phyloP scores from a whole-genome alignment of 139 green algal genomes.

The Spirogloea muscicola region DNA sequence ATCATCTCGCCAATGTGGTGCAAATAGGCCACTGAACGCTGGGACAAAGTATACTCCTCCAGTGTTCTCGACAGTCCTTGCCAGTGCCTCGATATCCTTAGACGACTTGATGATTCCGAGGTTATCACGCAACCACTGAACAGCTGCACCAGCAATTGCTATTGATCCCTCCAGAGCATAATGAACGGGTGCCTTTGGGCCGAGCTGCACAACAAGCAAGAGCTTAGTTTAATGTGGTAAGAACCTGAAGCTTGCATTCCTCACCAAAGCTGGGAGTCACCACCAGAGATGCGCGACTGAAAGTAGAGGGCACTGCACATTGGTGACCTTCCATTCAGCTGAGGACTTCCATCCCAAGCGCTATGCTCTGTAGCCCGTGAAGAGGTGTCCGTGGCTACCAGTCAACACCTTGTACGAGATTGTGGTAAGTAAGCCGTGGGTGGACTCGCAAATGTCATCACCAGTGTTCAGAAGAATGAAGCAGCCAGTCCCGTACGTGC shows the following conservation, averaged over 20 bases:
- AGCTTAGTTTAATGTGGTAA: too few species aligned
- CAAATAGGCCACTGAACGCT: slow-evolving; percentile 88
- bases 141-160: slow-evolving; percentile 40
- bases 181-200: too few species aligned
- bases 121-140: slow-evolving; percentile 64
- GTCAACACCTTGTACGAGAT: slow-evolving; percentile 80
- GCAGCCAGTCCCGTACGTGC: slow-evolving; percentile 96
- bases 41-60: slow-evolving; percentile 94
- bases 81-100: slow-evolving; percentile 61
- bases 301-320: too few species aligned
- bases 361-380: too few species aligned
- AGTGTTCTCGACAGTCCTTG: slow-evolving; percentile 52
- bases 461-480: slow-evolving; percentile 97
- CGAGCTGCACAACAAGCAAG: too few species aligned
- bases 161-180: slow-evolving; percentile 83
- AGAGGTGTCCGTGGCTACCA: too few species aligned
- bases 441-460: slow-evolving; percentile 59
- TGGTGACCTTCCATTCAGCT: too few species aligned
- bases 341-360: too few species aligned
- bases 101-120: slow-evolving; percentile 68
- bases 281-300: too few species aligned
- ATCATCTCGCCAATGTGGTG: slow-evolving; percentile 82
- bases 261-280: too few species aligned
- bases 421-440: slow-evolving; percentile 87
- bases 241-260: too few species aligned